Conservation (phyloP, 1,284 basidiomycete genomes). For the Cryptococcus maquisensis region DNA sequence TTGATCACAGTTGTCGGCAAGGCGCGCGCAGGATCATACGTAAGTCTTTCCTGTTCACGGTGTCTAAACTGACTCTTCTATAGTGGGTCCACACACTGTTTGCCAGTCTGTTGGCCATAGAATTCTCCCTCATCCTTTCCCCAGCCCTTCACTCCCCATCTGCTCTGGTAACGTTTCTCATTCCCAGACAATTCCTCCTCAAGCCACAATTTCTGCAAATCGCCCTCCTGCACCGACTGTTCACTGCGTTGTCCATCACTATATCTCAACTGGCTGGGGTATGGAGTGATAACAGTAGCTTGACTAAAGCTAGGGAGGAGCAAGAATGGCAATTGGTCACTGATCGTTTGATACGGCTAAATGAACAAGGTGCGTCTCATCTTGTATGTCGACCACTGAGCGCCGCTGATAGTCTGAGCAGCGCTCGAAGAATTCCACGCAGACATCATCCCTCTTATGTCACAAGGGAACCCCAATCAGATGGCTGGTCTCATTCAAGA, state of each 20-base stretch:
- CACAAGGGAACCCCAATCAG: constrained; percentile 6
- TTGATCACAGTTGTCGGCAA: constrained; percentile 59
- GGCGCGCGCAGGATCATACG: constrained; percentile 61
- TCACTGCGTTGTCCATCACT: constrained; percentile 28
- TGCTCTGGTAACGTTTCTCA: constrained; percentile 4
- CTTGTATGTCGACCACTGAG: neutral
- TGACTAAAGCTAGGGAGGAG: neutral
- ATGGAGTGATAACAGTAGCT: constrained; percentile 18
- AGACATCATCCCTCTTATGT: constrained; percentile 23
- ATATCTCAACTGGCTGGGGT: constrained; percentile 36
- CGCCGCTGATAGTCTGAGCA: constrained; percentile 7
- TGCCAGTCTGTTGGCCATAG: constrained; percentile 57
- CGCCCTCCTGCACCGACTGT: constrained; percentile 25
- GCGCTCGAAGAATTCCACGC: constrained; percentile 8
- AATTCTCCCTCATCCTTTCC: constrained; percentile 31
- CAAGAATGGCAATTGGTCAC: constrained; percentile 8
- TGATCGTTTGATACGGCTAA: constrained; percentile 9
- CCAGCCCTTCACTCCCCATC: constrained; percentile 14
- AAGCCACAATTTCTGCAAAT: constrained; percentile 33
- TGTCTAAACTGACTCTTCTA: neutral
- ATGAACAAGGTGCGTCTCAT: constrained; percentile 21
- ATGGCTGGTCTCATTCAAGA: constrained; percentile 11
- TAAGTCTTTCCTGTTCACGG: constrained; percentile 51
- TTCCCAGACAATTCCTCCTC: constrained; percentile 1
- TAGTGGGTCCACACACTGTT: constrained; percentile 73